These are phyloP conservation scores for Candida tallmaniae DNA, from an alignment of 805 yeast species.

Conservation along the genomic window DNA sequence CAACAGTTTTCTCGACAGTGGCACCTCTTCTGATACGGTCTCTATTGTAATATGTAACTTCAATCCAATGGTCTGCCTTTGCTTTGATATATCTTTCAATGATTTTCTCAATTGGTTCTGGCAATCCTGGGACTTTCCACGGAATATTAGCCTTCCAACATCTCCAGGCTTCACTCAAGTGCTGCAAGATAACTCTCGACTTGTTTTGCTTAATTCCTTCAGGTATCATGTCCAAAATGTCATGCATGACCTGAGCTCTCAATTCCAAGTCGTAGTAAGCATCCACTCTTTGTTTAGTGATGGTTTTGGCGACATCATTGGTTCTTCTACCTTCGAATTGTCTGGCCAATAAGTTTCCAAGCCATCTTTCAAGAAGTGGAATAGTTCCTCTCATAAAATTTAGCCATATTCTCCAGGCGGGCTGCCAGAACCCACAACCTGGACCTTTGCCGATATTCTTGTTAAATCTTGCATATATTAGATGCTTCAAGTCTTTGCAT, in stretches of 20 bases:
- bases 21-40: constrained; percentile 87
- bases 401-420: constrained; percentile 97
- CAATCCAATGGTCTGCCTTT: constrained; percentile 95
- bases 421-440: constrained; percentile 99
- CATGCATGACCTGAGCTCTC: constrained; percentile 92
- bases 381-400: constrained; percentile 86
- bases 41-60: constrained; percentile 88
- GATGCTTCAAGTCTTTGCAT: constrained; percentile 91
- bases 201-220: constrained; percentile 86
- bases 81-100: constrained; percentile 89
- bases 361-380: constrained; percentile 91
- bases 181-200: constrained; percentile 84
- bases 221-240: constrained; percentile 95
- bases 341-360: constrained; percentile 83
- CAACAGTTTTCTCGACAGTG: constrained; percentile 90
- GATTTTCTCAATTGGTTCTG: constrained; percentile 81
- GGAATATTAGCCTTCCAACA: constrained; percentile 99
- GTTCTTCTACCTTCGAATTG: constrained; percentile 95
- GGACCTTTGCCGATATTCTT: constrained; percentile 93
- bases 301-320: constrained; percentile 87
- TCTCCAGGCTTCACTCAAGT: constrained; percentile 97
- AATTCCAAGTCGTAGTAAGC: constrained; percentile 91
- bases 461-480: constrained; percentile 82
- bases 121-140: constrained; percentile 96
- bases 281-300: constrained; percentile 93